phyloP scores from a whole-genome alignment of 148 eudicot species.

The Bassia scoparia region DNA sequence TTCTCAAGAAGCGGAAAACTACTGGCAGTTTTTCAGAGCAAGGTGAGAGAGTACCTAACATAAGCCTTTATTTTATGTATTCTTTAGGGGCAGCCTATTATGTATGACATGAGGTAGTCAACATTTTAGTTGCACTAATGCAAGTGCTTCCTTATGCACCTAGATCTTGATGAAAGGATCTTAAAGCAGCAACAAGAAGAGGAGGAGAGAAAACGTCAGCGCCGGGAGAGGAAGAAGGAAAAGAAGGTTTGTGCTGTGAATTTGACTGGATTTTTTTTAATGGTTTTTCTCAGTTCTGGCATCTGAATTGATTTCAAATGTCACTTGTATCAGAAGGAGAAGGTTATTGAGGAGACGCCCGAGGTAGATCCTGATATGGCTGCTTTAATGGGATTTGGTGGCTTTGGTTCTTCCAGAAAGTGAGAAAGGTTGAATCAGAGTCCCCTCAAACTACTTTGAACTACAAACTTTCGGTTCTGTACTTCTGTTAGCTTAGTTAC shows the following conservation, averaged over 20 bases:
- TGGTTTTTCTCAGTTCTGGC: no score
- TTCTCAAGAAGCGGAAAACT: conserved; percentile 86
- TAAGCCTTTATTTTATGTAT: no score
- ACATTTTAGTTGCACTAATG: background rate
- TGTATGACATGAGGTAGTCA: background rate
- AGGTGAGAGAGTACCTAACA: conserved; percentile 42
- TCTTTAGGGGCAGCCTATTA: background rate
- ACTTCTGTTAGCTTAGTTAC: conserved; percentile 2
- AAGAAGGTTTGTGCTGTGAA: conserved; percentile 64
- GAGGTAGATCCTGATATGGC: conserved; percentile 91
- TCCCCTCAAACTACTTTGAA: background rate
- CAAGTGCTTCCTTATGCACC: conserved; percentile 16
- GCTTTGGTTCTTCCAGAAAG: conserved; percentile 80
- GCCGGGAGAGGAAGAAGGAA: conserved; percentile 90
- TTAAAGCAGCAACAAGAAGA: conserved; percentile 94
- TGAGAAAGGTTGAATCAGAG: conserved; percentile 25
- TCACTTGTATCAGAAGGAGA: conserved; percentile 62
- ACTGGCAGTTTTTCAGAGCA: conserved; percentile 71
- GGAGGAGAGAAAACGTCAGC: conserved; percentile 91
- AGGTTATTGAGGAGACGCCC: conserved; percentile 64
- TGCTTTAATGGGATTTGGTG: conserved; percentile 98
- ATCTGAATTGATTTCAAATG: conserved; percentile 1
- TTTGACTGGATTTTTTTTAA: no score
- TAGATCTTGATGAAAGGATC: conserved; percentile 88
- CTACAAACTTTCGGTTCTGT: conserved; percentile 5